phyloP scores from a whole-genome alignment of 495 filamentous ascomycete genomes.

The Penicillium fimorum region DNA sequence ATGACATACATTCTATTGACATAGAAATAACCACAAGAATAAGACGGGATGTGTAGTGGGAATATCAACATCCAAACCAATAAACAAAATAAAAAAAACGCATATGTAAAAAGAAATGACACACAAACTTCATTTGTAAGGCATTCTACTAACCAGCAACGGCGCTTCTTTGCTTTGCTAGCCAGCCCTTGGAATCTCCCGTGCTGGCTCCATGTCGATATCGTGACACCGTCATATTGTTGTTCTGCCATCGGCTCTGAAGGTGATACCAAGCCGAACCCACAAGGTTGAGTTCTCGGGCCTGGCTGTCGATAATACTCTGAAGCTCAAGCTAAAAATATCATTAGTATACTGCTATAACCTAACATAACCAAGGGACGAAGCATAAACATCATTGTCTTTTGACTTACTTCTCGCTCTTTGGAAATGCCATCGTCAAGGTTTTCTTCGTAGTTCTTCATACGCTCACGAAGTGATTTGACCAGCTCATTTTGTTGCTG shows the following conservation, averaged over 20 bases:
- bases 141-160: slow-evolving; percentile 49
- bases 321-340: slow-evolving; percentile 52
- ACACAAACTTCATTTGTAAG: neutral
- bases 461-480: slow-evolving; percentile 55
- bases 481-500: slow-evolving; percentile 60
- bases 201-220: slow-evolving; percentile 56
- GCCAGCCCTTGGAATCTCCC: slow-evolving; percentile 82
- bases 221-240: slow-evolving; percentile 64
- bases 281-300: slow-evolving; percentile 79
- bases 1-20: slow-evolving; percentile 10
- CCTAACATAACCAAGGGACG: slow-evolving; percentile 1
- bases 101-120: neutral
- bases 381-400: neutral
- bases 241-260: slow-evolving; percentile 78
- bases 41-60: slow-evolving; percentile 12
- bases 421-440: slow-evolving; percentile 45
- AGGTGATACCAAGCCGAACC: slow-evolving; percentile 92
- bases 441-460: slow-evolving; percentile 51
- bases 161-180: slow-evolving; percentile 80
- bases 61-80: slow-evolving; percentile 7
- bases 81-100: neutral
- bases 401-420: slow-evolving; percentile 47
- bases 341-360: slow-evolving; percentile 16
- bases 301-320: slow-evolving; percentile 64
- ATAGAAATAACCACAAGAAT: slow-evolving; percentile 10